Evolutionary conservation across 306 rosid genomes (phyloP).

Genomic region (Quercus berberidifolia): DNA sequence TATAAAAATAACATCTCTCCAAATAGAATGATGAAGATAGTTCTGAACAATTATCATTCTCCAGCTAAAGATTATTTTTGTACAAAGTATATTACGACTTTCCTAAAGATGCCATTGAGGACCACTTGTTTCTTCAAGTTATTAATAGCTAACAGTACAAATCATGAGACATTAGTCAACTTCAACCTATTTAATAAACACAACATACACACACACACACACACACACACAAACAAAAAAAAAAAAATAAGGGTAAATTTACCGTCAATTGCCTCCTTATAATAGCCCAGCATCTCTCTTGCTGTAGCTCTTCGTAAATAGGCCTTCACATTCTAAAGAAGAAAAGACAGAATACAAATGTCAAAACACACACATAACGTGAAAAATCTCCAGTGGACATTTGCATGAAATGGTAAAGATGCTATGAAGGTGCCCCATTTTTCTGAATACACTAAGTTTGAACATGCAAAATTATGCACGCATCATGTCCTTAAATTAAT

Average conservation of each 20-base stretch:
- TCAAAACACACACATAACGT: background rate
- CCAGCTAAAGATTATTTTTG: background rate
- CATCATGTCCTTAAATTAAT: background rate
- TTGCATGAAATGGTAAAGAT: background rate
- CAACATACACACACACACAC: background rate
- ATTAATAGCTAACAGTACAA: background rate
- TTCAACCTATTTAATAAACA: background rate
- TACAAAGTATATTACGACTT: background rate
- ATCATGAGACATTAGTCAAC: background rate
- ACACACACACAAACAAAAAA: no score
- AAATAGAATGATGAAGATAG: background rate
- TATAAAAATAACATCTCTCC: no score
- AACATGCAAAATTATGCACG: background rate
- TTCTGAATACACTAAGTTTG: background rate
- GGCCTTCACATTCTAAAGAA: slow-evolving; percentile 84
- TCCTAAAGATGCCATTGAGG: background rate
- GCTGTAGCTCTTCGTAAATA: slow-evolving; percentile 91
- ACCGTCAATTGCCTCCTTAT: slow-evolving; percentile 93
- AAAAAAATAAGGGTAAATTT: slow-evolving; percentile 10
- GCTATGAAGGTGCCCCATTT: background rate
- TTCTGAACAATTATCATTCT: background rate
- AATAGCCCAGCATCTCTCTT: slow-evolving; percentile 90
- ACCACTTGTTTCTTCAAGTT: background rate
- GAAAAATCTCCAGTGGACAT: background rate
- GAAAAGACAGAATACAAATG: slow-evolving; percentile 17